A percentile compares a stretch with the other conserved stretches of the same genome.
phyloP scores from a whole-genome alignment of 208 protist genomes.

The Zelonia costaricensis region DNA sequence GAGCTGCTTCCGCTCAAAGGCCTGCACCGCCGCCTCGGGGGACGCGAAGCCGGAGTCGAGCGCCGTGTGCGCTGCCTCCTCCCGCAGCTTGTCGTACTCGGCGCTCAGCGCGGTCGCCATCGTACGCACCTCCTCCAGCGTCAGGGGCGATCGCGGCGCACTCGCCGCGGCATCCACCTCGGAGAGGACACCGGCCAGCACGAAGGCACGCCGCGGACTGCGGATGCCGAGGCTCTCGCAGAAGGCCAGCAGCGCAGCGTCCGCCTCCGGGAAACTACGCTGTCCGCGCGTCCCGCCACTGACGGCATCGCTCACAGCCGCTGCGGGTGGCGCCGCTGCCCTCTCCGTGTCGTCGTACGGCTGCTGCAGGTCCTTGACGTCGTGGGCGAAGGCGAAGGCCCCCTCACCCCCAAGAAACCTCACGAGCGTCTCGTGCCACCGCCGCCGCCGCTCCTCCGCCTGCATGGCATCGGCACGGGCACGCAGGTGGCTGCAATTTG shows the following conservation, averaged over 20 bases:
- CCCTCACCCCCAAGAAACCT: slow-evolving; percentile 17
- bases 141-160: slow-evolving; percentile 3
- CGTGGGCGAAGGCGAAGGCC: slow-evolving; percentile 16
- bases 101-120: slow-evolving; percentile 20
- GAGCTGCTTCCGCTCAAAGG: slow-evolving; percentile 29
- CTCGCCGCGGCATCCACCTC: slow-evolving; percentile 19
- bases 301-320: too few relatives aligned
- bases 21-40: slow-evolving; percentile 15
- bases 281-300: background rate
- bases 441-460: slow-evolving; percentile 7
- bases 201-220: slow-evolving; percentile 44
- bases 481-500: slow-evolving; percentile 18
- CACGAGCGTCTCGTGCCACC: slow-evolving; percentile 21
- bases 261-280: background rate
- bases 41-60: slow-evolving; percentile 8
- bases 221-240: slow-evolving; percentile 39
- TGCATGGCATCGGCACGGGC: slow-evolving; percentile 15
- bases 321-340: too few relatives aligned
- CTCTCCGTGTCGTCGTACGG: slow-evolving; percentile 7
- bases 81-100: slow-evolving; percentile 34
- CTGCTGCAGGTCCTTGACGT: slow-evolving; percentile 29
- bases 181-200: slow-evolving; percentile 25
- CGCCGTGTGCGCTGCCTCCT: slow-evolving; percentile 1
- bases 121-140: slow-evolving; percentile 28
- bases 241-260: slow-evolving; percentile 15